Evolutionary conservation across 768 basidiomycete species (phyloP).

Genomic region (Brasilioporus rufonigricans): DNA sequence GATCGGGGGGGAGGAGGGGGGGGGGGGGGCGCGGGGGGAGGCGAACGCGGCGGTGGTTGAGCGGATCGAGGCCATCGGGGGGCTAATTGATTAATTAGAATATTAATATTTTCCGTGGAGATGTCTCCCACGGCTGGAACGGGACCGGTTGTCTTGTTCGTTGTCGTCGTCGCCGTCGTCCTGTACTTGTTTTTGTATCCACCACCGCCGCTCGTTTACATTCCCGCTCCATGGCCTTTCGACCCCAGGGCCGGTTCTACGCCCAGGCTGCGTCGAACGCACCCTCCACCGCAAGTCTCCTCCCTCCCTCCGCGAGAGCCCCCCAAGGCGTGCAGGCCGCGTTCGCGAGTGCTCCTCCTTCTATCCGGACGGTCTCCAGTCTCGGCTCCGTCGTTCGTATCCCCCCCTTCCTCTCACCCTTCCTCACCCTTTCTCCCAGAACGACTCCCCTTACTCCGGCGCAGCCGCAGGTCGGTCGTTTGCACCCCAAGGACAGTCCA

Average conservation of each 20-base stretch:
- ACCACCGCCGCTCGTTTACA: conserved; percentile 18
- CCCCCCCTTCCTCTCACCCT: not conserved
- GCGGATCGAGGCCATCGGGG: conserved; percentile 42
- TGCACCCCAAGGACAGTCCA: conserved; percentile 37
- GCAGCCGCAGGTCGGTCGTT: conserved; percentile 31
- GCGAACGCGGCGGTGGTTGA: conserved; percentile 48
- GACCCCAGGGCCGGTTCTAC: conserved; percentile 42
- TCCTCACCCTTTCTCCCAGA: conserved; percentile 22
- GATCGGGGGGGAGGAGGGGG: conserved; percentile 34
- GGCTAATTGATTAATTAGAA: not conserved
- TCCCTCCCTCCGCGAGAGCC: conserved; percentile 36
- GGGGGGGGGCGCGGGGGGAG: conserved; percentile 1
- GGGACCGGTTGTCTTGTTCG: not conserved
- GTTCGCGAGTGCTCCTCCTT: conserved; percentile 39
- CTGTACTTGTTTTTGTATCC: not conserved
- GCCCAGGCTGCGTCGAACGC: conserved; percentile 39
- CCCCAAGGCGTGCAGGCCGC: conserved; percentile 40
- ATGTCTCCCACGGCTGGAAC: not conserved
- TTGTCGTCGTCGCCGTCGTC: conserved; percentile 1
- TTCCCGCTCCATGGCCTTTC: conserved; percentile 17
- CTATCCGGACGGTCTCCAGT: conserved; percentile 40
- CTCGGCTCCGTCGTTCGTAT: conserved; percentile 40
- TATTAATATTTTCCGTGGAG: too few relatives aligned
- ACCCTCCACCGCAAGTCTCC: conserved; percentile 52
- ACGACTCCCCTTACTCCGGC: conserved; percentile 40